phyloP scores from a whole-genome alignment of 148 eudicot genomes.

The Polygonum aviculare region DNA sequence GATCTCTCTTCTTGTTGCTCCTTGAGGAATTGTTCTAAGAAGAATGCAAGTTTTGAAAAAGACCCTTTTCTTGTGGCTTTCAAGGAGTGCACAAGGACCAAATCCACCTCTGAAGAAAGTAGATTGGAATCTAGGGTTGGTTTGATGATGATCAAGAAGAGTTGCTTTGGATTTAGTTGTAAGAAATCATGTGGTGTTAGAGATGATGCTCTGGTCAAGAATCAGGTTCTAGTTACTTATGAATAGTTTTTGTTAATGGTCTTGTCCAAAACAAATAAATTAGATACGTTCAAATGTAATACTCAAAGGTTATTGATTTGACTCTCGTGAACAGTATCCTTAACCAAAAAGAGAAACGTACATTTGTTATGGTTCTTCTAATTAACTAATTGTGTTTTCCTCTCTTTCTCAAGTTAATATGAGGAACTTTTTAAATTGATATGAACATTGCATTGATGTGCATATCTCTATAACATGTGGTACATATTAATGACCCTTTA shows the following conservation, averaged over 20 bases:
- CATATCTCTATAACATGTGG: no score
- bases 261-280: neutral
- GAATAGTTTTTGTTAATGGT: neutral
- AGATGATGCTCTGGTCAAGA: constrained; percentile 11
- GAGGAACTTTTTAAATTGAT: no score
- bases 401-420: no score
- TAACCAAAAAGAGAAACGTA: no score
- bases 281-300: neutral
- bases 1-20: neutral
- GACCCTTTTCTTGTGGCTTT: constrained; percentile 10
- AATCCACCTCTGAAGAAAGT: neutral
- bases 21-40: neutral
- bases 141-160: neutral
- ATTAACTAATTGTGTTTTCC: neutral
- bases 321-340: no score
- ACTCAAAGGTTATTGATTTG: no score
- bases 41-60: neutral
- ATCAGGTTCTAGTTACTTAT: neutral
- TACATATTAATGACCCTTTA: no score
- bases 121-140: neutral
- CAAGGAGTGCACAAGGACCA: neutral
- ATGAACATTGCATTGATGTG: no score
- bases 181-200: constrained; percentile 1
- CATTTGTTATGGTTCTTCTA: neutral
- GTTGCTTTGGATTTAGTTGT: neutral